Base-by-base conservation (phyloP, 176 grass and related monocot genomes). In the Oryza officinalis region DNA sequence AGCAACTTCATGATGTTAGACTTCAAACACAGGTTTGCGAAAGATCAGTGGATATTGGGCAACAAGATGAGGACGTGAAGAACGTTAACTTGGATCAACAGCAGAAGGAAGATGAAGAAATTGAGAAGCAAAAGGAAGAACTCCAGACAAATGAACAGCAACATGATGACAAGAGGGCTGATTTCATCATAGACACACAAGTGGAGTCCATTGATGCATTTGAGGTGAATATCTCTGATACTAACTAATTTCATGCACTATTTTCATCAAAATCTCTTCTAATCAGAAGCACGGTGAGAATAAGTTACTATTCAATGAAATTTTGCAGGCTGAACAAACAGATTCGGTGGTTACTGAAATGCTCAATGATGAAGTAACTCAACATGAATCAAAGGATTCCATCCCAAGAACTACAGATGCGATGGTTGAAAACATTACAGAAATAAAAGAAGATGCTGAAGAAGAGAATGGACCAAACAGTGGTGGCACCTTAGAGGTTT, bases 221-320 rank as follows among this genome's bases (percentile, higher is more conserved):
- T 69, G 17, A 87, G 88, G 88, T 90, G 81, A 78, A 79, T 65
- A 82, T 67, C n/a, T 65, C 69, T 68, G 43, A 8, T n/a, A 90
- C 66, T 81, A 26, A 90, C 66, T 81, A 32, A 60, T 73, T 57
- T 8, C 22, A 82, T 86, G 38, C 78, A 20, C 23, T 81, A 77
- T 15, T 72, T 23, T 35, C 82, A 45, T 80, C 22, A 10, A 45
- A 10, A 47, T 13, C 47, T 90, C 12, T 86, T 73, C 13, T 75
- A 45, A 76, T 47, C 1, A 63, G 35, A 69, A 81, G 61, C 71
- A 70, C 49, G 13, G 2, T 2, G 31, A 80, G 60, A 46, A 6
- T 70, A 63, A 90, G 10, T 78, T 86, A 13, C 5, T 71, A 79
- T 61, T 63, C 20, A 69, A 87, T 83, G 69, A 71, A 37, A 68